phyloP scores from a whole-genome alignment of 768 basidiomycete species.

The Sporobolomyces phaffii region DNA sequence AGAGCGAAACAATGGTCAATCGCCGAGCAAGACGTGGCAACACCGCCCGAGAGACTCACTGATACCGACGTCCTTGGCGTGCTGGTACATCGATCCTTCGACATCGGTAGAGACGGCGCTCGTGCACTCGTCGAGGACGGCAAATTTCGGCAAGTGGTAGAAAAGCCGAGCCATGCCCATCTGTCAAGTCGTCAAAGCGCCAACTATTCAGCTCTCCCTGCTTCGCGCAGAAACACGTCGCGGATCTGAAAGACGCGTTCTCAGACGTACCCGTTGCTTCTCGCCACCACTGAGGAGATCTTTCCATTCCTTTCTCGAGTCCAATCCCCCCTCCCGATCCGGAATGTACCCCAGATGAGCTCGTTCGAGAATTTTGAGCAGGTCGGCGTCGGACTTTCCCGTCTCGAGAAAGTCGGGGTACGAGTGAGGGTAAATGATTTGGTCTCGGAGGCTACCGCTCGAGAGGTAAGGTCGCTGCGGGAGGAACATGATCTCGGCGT shows the following conservation, averaged over 20 bases:
- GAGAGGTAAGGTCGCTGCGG: constrained; percentile 93
- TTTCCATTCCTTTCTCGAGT: constrained; percentile 87
- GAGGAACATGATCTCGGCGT: constrained; percentile 57
- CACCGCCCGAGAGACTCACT: constrained; percentile 46
- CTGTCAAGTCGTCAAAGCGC: constrained; percentile 45
- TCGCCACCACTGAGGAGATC: constrained; percentile 85
- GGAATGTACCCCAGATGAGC: constrained; percentile 81
- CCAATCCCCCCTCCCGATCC: constrained; percentile 68
- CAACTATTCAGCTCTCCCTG: too few relatives aligned
- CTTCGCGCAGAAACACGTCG: too few relatives aligned
- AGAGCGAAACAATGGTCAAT: too few relatives aligned
- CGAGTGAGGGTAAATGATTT: constrained; percentile 87
- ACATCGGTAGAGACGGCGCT: constrained; percentile 94
- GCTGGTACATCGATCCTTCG: constrained; percentile 91
- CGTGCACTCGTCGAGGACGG: constrained; percentile 86
- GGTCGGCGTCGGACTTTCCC: constrained; percentile 61
- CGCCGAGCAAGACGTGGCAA: background rate
- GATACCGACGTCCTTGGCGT: constrained; percentile 78
- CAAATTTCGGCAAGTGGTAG: constrained; percentile 76
- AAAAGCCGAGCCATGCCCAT: constrained; percentile 92
- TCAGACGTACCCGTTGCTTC: constrained; percentile 87
- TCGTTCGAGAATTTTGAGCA: constrained; percentile 69
- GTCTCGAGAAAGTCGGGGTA: constrained; percentile 63
- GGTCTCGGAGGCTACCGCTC: constrained; percentile 76
- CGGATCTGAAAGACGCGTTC: too few relatives aligned